Percentiles rank a stretch among this genome's conserved stretches.
These are phyloP conservation scores for Eucalyptus erythrocorys DNA, from an alignment of 345 rosid species.

Conservation along the genomic window DNA sequence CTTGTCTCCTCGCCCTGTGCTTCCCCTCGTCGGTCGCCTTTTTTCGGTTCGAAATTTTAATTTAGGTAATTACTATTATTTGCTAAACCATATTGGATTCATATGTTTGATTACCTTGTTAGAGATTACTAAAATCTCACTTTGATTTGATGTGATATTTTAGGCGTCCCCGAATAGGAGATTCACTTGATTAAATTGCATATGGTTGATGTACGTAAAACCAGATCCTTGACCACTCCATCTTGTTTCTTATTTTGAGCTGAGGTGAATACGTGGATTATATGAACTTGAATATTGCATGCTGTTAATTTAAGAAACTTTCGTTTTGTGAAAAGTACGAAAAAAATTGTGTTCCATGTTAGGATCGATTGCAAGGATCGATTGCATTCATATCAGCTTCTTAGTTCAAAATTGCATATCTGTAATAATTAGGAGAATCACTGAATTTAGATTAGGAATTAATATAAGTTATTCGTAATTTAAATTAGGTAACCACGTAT, in stretches of 20 bases:
- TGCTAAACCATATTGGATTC: neutral
- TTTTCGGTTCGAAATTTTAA: neutral
- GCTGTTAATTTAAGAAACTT: neutral
- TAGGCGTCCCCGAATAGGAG: neutral
- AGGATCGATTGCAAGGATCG: neutral
- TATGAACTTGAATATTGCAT: neutral
- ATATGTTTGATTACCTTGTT: neutral
- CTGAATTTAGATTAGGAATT: neutral
- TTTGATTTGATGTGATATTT: neutral
- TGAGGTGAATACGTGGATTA: neutral
- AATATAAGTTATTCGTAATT: neutral
- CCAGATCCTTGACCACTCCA: neutral
- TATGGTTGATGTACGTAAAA: neutral
- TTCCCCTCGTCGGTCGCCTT: neutral
- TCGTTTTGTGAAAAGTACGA: neutral
- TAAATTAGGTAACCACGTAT: neutral
- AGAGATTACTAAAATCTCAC: neutral
- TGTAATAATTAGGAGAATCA: neutral
- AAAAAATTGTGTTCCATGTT: too few relatives aligned
- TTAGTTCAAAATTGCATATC: neutral
- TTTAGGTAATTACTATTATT: neutral
- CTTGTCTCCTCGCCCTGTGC: neutral
- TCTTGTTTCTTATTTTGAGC: neutral
- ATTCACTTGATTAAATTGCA: neutral
- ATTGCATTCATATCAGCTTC: neutral